Conservation (phyloP, 257 asterid species). For the Primulina eburnea region DNA sequence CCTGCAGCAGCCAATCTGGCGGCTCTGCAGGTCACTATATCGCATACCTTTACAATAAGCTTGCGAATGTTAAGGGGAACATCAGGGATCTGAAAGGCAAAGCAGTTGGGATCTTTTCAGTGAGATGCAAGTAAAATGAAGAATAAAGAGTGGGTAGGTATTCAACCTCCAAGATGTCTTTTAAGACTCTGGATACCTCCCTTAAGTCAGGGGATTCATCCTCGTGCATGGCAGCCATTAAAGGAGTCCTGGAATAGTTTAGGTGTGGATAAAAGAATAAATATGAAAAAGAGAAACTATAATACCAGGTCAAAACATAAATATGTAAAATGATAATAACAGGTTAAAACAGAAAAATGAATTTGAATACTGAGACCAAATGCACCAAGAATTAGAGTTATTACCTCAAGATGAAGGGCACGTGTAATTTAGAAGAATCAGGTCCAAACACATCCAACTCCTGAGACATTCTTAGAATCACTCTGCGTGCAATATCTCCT, state of each 20-base stretch:
- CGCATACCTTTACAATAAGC: constrained; percentile 74
- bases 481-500: constrained; percentile 88
- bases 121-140: constrained; percentile 3
- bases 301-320: neutral
- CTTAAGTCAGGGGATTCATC: constrained; percentile 70
- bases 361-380: neutral
- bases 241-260: constrained; percentile 51
- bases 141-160: neutral
- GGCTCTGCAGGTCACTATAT: constrained; percentile 73
- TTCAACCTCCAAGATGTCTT: constrained; percentile 60
- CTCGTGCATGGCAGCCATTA: constrained; percentile 89
- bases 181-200: constrained; percentile 64
- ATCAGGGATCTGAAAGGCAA: constrained; percentile 47
- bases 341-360: neutral
- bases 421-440: constrained; percentile 50
- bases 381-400: constrained; percentile 7
- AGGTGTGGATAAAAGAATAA: too few relatives aligned
- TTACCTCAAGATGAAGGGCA: constrained; percentile 73
- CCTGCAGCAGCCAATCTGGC: constrained; percentile 92
- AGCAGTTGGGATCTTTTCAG: neutral
- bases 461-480: constrained; percentile 64
- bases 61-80: constrained; percentile 63
- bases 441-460: constrained; percentile 69
- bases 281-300: neutral
- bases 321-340: neutral